Percentiles rank a stretch among this genome's conserved stretches.
phyloP scores from a whole-genome alignment of 2,329 filamentous ascomycete genomes.

The Zasmidium angulare region DNA sequence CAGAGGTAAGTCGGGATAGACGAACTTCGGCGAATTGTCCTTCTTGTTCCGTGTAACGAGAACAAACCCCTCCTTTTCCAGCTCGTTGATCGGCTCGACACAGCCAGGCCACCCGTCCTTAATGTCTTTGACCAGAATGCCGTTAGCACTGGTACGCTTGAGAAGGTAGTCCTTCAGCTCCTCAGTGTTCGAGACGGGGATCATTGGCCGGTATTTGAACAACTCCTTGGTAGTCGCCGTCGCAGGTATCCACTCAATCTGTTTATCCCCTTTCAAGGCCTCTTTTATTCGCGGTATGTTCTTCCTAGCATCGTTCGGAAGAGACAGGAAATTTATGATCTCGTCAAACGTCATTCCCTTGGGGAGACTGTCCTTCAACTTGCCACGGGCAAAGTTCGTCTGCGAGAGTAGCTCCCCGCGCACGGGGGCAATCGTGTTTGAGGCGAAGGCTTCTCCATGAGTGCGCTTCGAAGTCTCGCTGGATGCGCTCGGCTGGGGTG shows the following conservation, averaged over 20 bases:
- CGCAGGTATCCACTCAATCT: conserved; percentile 57
- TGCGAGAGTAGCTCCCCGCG: conserved; percentile 73
- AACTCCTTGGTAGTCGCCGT: conserved; percentile 55
- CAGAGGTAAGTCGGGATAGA: conserved; percentile 81
- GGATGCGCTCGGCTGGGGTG: conserved; percentile 22
- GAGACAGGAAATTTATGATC: conserved; percentile 76
- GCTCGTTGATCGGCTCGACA: conserved; percentile 70
- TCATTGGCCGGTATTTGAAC: conserved; percentile 82
- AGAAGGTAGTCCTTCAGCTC: conserved; percentile 81
- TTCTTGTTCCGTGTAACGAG: conserved; percentile 90
- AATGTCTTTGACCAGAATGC: conserved; percentile 81
- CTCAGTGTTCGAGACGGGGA: conserved; percentile 75
- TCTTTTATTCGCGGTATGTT: conserved; percentile 63
- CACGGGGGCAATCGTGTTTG: not conserved
- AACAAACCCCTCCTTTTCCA: conserved; percentile 77
- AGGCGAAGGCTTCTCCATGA: conserved; percentile 26
- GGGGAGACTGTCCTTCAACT: conserved; percentile 67
- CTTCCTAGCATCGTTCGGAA: conserved; percentile 50
- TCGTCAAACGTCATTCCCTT: conserved; percentile 69
- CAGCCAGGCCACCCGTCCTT: conserved; percentile 95
- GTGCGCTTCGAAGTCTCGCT: conserved; percentile 57
- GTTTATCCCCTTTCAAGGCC: conserved; percentile 66
- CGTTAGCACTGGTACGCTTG: conserved; percentile 74
- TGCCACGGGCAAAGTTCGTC: conserved; percentile 81
- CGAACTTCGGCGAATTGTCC: conserved; percentile 78